phyloP scores from a whole-genome alignment of 2,329 filamentous ascomycete genomes.

The Didymella segeticola region DNA sequence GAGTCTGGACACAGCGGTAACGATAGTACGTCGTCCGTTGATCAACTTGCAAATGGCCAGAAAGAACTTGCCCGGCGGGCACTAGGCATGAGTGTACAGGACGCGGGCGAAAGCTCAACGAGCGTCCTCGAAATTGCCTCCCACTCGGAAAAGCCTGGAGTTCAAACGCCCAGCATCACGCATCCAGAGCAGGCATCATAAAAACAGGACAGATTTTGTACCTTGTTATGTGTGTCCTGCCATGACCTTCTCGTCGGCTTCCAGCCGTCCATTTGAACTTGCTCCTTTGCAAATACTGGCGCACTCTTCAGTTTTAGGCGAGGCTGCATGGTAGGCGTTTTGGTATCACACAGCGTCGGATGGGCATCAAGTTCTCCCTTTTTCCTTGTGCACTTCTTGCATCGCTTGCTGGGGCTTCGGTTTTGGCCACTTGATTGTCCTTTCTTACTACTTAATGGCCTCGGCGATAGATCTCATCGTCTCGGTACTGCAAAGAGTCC shows the following conservation, averaged over 20 bases:
- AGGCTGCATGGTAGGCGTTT: slow-evolving; percentile 18
- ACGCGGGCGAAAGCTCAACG: slow-evolving; percentile 45
- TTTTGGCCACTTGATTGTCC: neutral
- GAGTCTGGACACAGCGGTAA: slow-evolving; percentile 12
- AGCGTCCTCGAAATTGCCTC: slow-evolving; percentile 50
- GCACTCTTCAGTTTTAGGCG: neutral
- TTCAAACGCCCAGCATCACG: slow-evolving; percentile 49
- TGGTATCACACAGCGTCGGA: neutral
- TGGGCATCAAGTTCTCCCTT: neutral
- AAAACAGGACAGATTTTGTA: slow-evolving; percentile 7
- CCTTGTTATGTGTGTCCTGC: neutral
- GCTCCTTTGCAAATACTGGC: neutral
- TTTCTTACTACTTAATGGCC: neutral
- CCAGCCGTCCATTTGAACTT: neutral
- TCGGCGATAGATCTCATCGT: neutral
- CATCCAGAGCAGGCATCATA: slow-evolving; percentile 18
- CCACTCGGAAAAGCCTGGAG: slow-evolving; percentile 51
- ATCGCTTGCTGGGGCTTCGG: slow-evolving; percentile 3
- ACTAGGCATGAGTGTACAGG: slow-evolving; percentile 49
- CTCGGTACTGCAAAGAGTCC: neutral
- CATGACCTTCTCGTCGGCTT: neutral
- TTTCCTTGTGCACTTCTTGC: neutral
- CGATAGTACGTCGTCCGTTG: slow-evolving; percentile 28
- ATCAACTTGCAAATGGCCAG: slow-evolving; percentile 38
- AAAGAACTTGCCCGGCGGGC: slow-evolving; percentile 48